Evolutionary conservation across 2,329 filamentous ascomycete genomes (phyloP).

Genomic region (Trichoderma asperellum): DNA sequence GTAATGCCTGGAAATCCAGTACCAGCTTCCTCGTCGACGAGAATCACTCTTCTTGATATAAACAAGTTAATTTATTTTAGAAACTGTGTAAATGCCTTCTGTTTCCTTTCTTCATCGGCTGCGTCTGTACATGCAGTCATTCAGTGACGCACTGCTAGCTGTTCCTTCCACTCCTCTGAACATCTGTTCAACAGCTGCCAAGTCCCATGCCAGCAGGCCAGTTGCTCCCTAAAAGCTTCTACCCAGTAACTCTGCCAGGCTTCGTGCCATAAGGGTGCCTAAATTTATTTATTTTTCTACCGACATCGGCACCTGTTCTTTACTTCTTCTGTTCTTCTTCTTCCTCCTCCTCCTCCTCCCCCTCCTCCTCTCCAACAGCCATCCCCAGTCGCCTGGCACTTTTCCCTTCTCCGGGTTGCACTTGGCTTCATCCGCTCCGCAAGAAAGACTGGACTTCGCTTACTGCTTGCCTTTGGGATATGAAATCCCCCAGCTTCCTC

Average conservation of each 20-base stretch:
- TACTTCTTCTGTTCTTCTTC: conserved; percentile 1
- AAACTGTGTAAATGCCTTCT: not conserved
- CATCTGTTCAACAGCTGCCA: conserved; percentile 13
- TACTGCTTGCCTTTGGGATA: conserved; percentile 23
- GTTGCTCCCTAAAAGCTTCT: not conserved
- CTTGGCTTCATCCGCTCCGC: not conserved
- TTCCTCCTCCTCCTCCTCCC: not conserved
- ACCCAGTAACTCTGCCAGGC: not conserved
- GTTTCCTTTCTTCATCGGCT: not conserved
- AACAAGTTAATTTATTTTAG: not conserved
- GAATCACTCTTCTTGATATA: not conserved
- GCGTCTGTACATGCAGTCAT: conserved; percentile 3
- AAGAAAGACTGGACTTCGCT: conserved; percentile 9
- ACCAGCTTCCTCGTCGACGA: not conserved
- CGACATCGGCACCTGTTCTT: conserved; percentile 7
- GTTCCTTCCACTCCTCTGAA: conserved; percentile 19
- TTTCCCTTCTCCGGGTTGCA: not conserved
- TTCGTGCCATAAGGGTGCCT: not conserved
- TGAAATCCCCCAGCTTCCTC: conserved; percentile 23
- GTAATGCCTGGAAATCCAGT: too few species aligned
- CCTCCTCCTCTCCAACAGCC: not conserved
- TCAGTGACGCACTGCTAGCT: not conserved
- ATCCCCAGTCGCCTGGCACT: not conserved
- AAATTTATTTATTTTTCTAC: not conserved
- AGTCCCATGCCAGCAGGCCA: not conserved